Percentiles rank a stretch among this genome's conserved stretches.
These are phyloP conservation scores for Kuraishia piskuri DNA, from an alignment of 805 yeast species.

Conservation along the genomic window DNA sequence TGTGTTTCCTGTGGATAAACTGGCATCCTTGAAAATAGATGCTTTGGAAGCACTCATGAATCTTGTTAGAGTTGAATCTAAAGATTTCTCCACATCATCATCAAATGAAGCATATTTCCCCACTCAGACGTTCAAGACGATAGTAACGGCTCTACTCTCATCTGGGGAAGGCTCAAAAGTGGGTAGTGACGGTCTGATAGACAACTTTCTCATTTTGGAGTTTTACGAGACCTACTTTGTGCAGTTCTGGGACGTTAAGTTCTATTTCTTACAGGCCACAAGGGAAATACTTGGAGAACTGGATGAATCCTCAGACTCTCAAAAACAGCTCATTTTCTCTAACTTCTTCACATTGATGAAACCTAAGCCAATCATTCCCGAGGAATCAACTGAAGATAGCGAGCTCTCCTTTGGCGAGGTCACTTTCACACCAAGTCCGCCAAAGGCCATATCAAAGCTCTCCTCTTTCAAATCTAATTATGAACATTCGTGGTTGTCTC, in stretches of 20 bases:
- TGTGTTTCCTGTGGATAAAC: conserved; percentile 25
- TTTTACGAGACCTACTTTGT: conserved; percentile 46
- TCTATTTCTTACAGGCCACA: conserved; percentile 53
- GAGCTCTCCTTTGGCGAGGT: conserved; percentile 11
- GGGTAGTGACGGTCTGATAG: conserved; percentile 37
- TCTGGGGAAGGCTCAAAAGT: conserved; percentile 27
- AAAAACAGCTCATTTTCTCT: conserved; percentile 21
- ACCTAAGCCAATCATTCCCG: conserved; percentile 16
- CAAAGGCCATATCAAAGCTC: conserved; percentile 26
- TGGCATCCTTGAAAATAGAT: conserved; percentile 41
- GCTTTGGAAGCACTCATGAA: conserved; percentile 46
- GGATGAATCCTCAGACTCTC: neutral
- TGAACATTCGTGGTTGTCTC: conserved; percentile 59
- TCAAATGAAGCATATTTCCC: conserved; percentile 57
- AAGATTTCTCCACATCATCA: conserved; percentile 35
- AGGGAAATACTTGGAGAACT: conserved; percentile 3
- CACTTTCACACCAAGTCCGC: conserved; percentile 35
- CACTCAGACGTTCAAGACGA: conserved; percentile 34
- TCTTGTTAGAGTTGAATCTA: conserved; percentile 47
- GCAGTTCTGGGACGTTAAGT: conserved; percentile 71
- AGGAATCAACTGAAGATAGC: conserved; percentile 23
- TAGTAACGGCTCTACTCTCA: conserved; percentile 24
- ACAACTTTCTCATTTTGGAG: conserved; percentile 31
- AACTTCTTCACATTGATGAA: conserved; percentile 32
- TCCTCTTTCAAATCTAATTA: conserved; percentile 49